Base-by-base conservation (phyloP, 2,329 filamentous ascomycete species). In the Colletotrichum tropicicola region DNA sequence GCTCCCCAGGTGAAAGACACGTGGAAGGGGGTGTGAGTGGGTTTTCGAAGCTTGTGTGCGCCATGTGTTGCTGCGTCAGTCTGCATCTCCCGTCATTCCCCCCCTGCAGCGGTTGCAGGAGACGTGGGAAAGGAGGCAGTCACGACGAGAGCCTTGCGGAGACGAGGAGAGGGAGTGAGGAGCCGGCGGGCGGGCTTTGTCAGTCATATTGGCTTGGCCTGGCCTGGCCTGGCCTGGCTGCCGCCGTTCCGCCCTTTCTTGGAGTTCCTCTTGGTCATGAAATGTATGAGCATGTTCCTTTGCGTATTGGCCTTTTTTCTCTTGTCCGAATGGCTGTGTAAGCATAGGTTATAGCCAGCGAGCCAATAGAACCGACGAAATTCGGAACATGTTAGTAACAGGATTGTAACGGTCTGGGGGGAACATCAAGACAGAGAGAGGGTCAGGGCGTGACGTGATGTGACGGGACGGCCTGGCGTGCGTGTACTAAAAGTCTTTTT, bases 241-340 rank as follows among this genome's bases (percentile, higher is more conserved):
- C n/a, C n/a, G n/a, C 37, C 37, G 37, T 19, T 21, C 17, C n/a
- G 15, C 17, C 13, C 17, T 51, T 21, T 15, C 37, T 43, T 10
- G 10, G 5, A 12, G 39, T 51, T 58, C 21, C 45, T 58, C 27
- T 58, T 58, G 59, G 59, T 62, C 59, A 62, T 43, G 45, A 32
- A 30, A 17, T 58, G 37, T 51, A 32, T 12, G 35, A 21, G 12
- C 21, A 25, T n/a, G 5, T 57, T 35, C 32, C 32, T 35, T 12
- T 35, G 32, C 32, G 8, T 10, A 12, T 12, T 15, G 12, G 13
- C 12, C n/a, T 5, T 5, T n/a, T 35, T 35, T 6, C 7, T 30
- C 28, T 12, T 15, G 5, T 35, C 32, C 32, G 13, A 15, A 41
- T 48, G 19, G 17, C 25, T 27, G 25, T 1, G 30, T n/a, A 19